Conservation (phyloP, 2,329 filamentous ascomycete genomes). For the Trichoderma asperellum region DNA sequence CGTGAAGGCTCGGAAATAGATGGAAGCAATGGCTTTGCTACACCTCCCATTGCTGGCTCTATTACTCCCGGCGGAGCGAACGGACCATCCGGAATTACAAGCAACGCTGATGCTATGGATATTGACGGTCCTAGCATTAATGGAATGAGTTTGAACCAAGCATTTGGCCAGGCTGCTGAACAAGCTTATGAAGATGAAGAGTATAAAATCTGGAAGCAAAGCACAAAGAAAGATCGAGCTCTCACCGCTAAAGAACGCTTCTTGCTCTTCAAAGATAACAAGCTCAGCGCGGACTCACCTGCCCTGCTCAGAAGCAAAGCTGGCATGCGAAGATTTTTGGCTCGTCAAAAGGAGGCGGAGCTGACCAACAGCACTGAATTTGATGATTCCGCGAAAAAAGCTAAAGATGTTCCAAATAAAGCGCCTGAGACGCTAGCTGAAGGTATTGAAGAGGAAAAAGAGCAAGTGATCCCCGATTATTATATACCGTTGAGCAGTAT, state of each 20-base stretch:
- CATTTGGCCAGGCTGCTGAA: conserved; percentile 68
- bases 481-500: conserved; percentile 87
- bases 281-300: conserved; percentile 83
- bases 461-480: conserved; percentile 87
- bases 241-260: conserved; percentile 83
- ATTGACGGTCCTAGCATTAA: conserved; percentile 76
- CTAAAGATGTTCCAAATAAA: conserved; percentile 52
- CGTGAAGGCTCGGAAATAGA: conserved; percentile 81
- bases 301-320: conserved; percentile 83
- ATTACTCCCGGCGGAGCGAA: conserved; percentile 75
- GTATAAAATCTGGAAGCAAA: conserved; percentile 98
- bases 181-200: conserved; percentile 89
- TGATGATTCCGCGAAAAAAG: conserved; percentile 44
- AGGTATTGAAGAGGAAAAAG: conserved; percentile 88
- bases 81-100: conserved; percentile 67
- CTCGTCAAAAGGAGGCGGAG: conserved; percentile 73
- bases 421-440: conserved; percentile 81
- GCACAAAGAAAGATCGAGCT: conserved; percentile 94
- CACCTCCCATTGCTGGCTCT: conserved; percentile 79
- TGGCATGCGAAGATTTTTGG: conserved; percentile 86
- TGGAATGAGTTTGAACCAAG: conserved; percentile 65
- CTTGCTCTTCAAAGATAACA: conserved; percentile 82
- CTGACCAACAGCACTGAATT: conserved; percentile 45
- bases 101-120: conserved; percentile 84
- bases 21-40: conserved; percentile 83